Evolutionary conservation across 139 green algal species (phyloP).

Genomic region (Tetraselmis chui): DNA sequence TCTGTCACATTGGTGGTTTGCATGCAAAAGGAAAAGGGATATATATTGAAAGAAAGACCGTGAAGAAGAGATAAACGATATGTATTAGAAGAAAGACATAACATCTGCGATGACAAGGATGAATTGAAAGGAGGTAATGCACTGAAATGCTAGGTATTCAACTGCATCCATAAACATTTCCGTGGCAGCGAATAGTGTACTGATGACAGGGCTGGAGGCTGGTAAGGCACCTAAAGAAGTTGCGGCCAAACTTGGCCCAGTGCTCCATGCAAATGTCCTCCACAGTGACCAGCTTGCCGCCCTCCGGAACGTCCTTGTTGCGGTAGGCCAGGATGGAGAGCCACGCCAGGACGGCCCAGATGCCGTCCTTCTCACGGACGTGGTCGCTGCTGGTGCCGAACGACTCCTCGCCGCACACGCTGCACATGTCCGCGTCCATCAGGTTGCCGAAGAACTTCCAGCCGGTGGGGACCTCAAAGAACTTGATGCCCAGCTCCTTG

Average conservation of each 20-base stretch:
- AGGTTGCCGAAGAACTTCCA: constrained; percentile 65
- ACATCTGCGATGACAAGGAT: too few species aligned
- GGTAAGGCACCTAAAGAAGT: constrained; percentile 92
- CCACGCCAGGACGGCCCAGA: constrained; percentile 95
- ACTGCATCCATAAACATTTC: too few species aligned
- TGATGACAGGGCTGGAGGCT: too few species aligned
- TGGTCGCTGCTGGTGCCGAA: constrained; percentile 98
- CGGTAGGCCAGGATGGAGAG: constrained; percentile 84
- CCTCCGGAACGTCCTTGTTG: constrained; percentile 80
- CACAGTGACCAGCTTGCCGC: constrained; percentile 74
- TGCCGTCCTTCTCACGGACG: constrained; percentile 94
- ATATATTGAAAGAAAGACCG: too few species aligned
- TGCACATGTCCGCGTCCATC: constrained; percentile 46
- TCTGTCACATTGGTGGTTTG: too few species aligned
- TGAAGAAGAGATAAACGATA: too few species aligned
- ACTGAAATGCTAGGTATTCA: too few species aligned
- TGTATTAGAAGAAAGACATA: too few species aligned
- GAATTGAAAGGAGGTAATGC: too few species aligned
- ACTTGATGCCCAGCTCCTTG: constrained; percentile 63
- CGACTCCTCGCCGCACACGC: constrained; percentile 91
- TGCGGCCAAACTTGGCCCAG: constrained; percentile 91
- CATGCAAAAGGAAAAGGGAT: too few species aligned
- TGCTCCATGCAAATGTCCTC: constrained; percentile 89
- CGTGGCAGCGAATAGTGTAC: too few species aligned
- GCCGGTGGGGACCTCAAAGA: constrained; percentile 92